A percentile compares a stretch with the other conserved stretches of the same genome.
Evolutionary conservation across 768 basidiomycete species (phyloP).

Genomic region (Tricholomella constricta): DNA sequence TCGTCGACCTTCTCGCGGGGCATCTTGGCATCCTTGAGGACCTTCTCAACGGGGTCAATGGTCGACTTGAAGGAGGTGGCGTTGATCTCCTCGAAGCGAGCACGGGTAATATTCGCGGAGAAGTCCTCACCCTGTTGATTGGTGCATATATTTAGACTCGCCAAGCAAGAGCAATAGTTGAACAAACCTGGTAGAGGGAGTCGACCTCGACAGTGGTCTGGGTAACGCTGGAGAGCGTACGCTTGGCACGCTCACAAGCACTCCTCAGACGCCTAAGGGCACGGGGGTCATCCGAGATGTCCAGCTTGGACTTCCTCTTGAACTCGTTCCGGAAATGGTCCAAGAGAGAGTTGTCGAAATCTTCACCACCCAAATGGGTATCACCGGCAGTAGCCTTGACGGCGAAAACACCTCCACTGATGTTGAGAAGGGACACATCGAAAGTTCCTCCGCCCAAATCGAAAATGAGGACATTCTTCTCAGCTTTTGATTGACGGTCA

Average conservation of each 20-base stretch:
- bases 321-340: constrained; percentile 99
- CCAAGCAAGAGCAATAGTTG: constrained; percentile 3
- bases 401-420: constrained; percentile 97
- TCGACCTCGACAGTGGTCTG: constrained; percentile 99
- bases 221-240: constrained; percentile 96
- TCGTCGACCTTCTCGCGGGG: constrained; percentile 96
- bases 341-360: constrained; percentile 97
- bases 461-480: constrained; percentile 99
- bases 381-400: constrained; percentile 99
- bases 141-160: not conserved
- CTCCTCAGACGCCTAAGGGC: constrained; percentile 94
- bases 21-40: constrained; percentile 99
- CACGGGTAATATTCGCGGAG: constrained; percentile 97
- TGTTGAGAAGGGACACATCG: constrained; percentile 98
- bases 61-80: constrained; percentile 95
- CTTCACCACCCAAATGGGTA: constrained; percentile 99
- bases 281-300: constrained; percentile 96
- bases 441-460: constrained; percentile 99
- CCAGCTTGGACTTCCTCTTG: constrained; percentile 95
- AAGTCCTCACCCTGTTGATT: constrained; percentile 88
- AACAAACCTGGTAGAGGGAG: constrained; percentile 85
- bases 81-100: constrained; percentile 99
- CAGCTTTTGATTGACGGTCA: constrained; percentile 90
- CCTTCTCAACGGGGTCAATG: constrained; percentile 97
- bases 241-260: constrained; percentile 99